Evolutionary conservation across 148 eudicot species (phyloP).

Genomic region (Persicaria maculosa): DNA sequence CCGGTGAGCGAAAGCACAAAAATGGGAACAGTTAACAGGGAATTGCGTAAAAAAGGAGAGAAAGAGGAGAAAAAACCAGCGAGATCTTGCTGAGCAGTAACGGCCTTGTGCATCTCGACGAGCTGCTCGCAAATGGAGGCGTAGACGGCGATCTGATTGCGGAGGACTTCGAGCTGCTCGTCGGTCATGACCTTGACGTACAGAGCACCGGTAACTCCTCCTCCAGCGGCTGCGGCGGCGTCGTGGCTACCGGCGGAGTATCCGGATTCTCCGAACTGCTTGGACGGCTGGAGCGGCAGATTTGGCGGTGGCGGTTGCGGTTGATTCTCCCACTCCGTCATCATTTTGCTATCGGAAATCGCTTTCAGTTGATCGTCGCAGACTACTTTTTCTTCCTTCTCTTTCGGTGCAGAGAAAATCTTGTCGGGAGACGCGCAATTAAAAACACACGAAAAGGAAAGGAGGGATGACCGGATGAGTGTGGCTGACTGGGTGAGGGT

Average conservation of each 20-base stretch:
- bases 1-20: background rate
- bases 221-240: background rate
- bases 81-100: slow-evolving; percentile 74
- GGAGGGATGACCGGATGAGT: background rate
- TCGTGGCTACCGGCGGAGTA: background rate
- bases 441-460: background rate
- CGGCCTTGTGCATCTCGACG: slow-evolving; percentile 67
- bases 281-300: slow-evolving; percentile 4
- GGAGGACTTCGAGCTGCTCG: slow-evolving; percentile 71
- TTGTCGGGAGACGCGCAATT: slow-evolving; percentile 11
- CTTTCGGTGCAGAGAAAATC: background rate
- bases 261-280: background rate
- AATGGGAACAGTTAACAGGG: background rate
- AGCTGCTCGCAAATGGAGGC: slow-evolving; percentile 78
- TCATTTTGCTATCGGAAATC: background rate
- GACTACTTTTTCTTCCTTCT: background rate
- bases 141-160: slow-evolving; percentile 82
- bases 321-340: slow-evolving; percentile 12
- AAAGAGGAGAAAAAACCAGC: slow-evolving; percentile 34
- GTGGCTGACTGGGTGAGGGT: background rate
- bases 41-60: slow-evolving; percentile 11
- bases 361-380: slow-evolving; percentile 5
- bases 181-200: slow-evolving; percentile 87
- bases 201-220: slow-evolving; percentile 27
- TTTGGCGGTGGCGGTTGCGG: slow-evolving; percentile 2